Evolutionary conservation across 1,139 yeast genomes (phyloP), one percentile per base, ranked within the genome.

Genomic region (Debaryomyces psychrophilus): DNA sequence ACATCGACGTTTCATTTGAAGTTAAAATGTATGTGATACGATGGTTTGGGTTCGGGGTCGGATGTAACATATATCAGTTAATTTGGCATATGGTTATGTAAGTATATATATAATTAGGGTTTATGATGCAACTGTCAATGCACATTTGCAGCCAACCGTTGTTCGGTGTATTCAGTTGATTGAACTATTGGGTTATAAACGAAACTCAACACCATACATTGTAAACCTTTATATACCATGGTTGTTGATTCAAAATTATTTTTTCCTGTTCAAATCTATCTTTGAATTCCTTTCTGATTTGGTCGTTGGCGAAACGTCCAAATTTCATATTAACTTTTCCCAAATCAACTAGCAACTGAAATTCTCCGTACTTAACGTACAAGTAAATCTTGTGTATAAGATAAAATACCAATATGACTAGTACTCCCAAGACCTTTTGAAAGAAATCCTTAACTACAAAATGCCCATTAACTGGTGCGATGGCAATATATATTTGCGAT

Each of bases 321-420:
- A 33, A 25, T n/a, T 36, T 42, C 15, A 50, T 39, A 14, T 47
- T 39, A 9, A 50, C 44, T 4, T 34, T 34, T 4, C 39, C 31
- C 5, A 44, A 33, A 18, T 42, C 44, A 15, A 43, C 43, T 6
- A 48, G 17, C 5, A 47, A 31, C 14, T 31, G 27, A 8, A 37
- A 29, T n/a, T 45, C 38, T 18, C 42, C 18, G 6, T 43, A 23
- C 29, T 40, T 50, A 22, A 27, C 11, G 50, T 48, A 57, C 26
- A 57, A 47, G 56, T 59, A 63, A 26, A 63, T 26, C 49, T 65
- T 64, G 53, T 63, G 68, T 35, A 55, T 59, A 6, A 60, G 5
- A 52, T 62, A 64, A 50, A 59, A 61, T 14, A 52, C 50, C 12
- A 62, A 26, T 44, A 65, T 57, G 20, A 65, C 58, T 2, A 60